Evolutionary conservation across 495 filamentous ascomycete species (phyloP), one percentile per base, ranked within the genome.

Genomic region (Penicillium atrosanguineum): DNA sequence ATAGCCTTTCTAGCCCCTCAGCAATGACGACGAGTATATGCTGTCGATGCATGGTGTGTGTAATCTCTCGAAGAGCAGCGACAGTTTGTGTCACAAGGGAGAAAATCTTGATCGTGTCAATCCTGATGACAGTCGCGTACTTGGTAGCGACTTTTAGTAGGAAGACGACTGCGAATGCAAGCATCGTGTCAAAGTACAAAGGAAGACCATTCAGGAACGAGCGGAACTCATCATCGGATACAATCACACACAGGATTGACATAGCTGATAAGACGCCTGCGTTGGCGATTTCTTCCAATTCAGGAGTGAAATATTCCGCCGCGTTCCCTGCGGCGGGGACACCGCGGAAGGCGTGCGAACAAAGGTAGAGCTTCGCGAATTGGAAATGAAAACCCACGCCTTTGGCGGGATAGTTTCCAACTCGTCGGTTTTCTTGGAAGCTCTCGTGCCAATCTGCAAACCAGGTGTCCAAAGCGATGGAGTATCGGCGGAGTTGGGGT

Each of bases 81-180:
- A 69, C 61, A 1, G 65, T 69, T n/a, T 67, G 50, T 4, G 55
- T 41, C 16, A 69, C 65, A 11, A 69, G 46, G 1, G 61, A 61
- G 15, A 69, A 29, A 11, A 69, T 69, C 23, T 67, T 61, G 23
- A n/a, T 44, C 0, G 61, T 67, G 44, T 69, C 65, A 25, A 69
- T 64, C 12, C 61, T 42, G 21, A 67, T 61, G 18, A 53, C 53
- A 5, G 41, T 44, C 7, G 54, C 61, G 40, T 60, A 59, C 25
- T 62, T 64, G 1, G 67, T 70, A 0, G 69, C 64, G 19, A 69
- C 66, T 46, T 67, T 71, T 26, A 72, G 54, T 1, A 72, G 52
- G 44, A 73, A 73, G 1, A 72, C 53, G 1, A 68, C 61, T 7
- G 68, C 65, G 50, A 73, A 73, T 8, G 70, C 70, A 23, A 68